Percentiles rank a stretch among this genome's conserved stretches.
These are phyloP conservation scores for Pichia sp. DNA, from an alignment of 1,139 yeast species.

Conservation along the genomic window DNA sequence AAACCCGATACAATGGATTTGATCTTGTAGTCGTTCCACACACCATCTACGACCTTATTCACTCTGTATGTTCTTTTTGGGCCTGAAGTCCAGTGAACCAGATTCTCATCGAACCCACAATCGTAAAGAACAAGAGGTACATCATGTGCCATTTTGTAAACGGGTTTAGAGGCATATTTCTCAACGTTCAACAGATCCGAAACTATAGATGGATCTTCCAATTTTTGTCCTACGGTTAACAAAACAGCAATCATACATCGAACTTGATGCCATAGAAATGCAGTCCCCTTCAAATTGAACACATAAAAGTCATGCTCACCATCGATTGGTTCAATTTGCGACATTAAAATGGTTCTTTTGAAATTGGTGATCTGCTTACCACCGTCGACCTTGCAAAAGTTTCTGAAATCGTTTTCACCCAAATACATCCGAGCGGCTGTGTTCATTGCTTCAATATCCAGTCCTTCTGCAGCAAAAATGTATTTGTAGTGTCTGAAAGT, in stretches of 20 bases:
- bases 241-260: conserved; percentile 88
- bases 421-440: conserved; percentile 56
- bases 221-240: conserved; percentile 69
- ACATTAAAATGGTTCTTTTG: conserved; percentile 44
- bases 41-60: conserved; percentile 18
- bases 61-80: conserved; percentile 15
- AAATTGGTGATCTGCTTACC: conserved; percentile 84
- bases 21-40: conserved; percentile 29
- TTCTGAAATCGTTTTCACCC: conserved; percentile 87
- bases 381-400: conserved; percentile 91
- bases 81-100: conserved; percentile 53
- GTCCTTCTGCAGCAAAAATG: conserved; percentile 45
- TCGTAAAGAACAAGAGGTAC: conserved; percentile 84
- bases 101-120: conserved; percentile 54
- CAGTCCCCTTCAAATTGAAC: conserved; percentile 78
- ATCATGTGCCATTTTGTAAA: conserved; percentile 86
- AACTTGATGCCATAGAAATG: conserved; percentile 97
- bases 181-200: conserved; percentile 50
- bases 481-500: conserved; percentile 76
- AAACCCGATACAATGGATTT: conserved; percentile 29
- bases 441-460: conserved; percentile 61
- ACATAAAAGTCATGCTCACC: conserved; percentile 38
- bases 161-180: conserved; percentile 61
- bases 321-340: conserved; percentile 39
- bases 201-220: conserved; percentile 56